These are phyloP conservation scores for Laburnicola sp. DNA, from an alignment of 2,329 filamentous ascomycete genomes.

Conservation along the genomic window DNA sequence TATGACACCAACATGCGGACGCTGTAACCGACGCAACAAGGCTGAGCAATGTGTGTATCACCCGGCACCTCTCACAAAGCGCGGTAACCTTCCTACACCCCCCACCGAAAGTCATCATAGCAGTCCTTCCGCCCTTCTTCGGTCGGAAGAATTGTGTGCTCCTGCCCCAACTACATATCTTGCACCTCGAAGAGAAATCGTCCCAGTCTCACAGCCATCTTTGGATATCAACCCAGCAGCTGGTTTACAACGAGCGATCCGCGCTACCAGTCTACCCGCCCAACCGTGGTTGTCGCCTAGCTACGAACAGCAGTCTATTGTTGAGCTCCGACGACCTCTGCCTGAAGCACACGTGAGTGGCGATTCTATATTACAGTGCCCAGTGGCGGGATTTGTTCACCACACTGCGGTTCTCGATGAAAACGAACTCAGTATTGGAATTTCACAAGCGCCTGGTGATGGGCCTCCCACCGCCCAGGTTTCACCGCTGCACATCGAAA, in stretches of 20 bases:
- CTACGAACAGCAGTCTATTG: conserved; percentile 15
- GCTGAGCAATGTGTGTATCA: conserved; percentile 41
- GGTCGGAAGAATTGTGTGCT: conserved; percentile 5
- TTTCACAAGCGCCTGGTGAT: conserved; percentile 15
- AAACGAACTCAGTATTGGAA: conserved; percentile 32
- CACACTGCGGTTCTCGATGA: conserved; percentile 35
- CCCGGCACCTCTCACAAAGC: conserved; percentile 40
- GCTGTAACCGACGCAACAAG: conserved; percentile 35
- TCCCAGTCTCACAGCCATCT: not conserved
- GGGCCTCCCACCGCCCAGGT: conserved; percentile 5
- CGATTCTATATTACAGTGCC: conserved; percentile 16
- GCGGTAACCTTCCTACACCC: conserved; percentile 16
- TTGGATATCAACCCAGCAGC: not conserved
- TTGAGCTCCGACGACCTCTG: conserved; percentile 23
- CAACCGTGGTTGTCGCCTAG: conserved; percentile 17
- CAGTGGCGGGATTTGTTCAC: conserved; percentile 24
- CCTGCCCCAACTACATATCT: not conserved
- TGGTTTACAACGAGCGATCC: conserved; percentile 9
- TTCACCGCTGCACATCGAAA: conserved; percentile 30
- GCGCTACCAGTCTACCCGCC: conserved; percentile 21
- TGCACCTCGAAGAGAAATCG: not conserved
- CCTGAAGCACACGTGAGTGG: conserved; percentile 11
- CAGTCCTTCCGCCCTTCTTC: conserved; percentile 11
- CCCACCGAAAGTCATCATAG: conserved; percentile 13
- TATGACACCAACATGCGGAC: conserved; percentile 38